Percentiles rank a stretch among this genome's conserved stretches.
Evolutionary conservation across 495 filamentous ascomycete species (phyloP).

Genomic region (Penicillium silybi): DNA sequence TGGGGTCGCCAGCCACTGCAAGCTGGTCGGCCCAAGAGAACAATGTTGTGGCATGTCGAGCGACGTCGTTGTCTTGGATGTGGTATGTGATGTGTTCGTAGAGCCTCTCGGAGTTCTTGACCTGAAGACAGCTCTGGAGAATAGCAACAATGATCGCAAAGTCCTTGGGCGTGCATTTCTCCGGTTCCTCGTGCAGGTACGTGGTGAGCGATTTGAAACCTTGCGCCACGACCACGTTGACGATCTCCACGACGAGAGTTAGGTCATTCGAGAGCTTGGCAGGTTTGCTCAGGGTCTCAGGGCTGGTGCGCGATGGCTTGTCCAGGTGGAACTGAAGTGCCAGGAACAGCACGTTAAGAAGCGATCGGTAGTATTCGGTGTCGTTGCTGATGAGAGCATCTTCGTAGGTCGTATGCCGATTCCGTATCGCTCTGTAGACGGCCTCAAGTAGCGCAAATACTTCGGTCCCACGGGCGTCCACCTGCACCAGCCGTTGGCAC

Average conservation of each 20-base stretch:
- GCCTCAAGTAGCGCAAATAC: constrained; percentile 58
- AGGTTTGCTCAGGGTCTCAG: constrained; percentile 36
- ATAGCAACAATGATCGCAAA: constrained; percentile 87
- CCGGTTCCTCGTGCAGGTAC: constrained; percentile 62
- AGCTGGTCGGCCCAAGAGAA: constrained; percentile 91
- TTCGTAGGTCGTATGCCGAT: constrained; percentile 61
- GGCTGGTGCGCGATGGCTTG: constrained; percentile 17
- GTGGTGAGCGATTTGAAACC: constrained; percentile 75
- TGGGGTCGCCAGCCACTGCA: constrained; percentile 70
- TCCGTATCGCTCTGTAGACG: constrained; percentile 64
- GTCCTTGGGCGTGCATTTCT: constrained; percentile 58
- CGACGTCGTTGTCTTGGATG: constrained; percentile 58
- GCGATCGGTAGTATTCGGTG: constrained; percentile 71
- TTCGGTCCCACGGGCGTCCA: constrained; percentile 54
- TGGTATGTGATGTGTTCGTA: constrained; percentile 62
- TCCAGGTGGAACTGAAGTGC: constrained; percentile 61
- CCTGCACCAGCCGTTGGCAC: constrained; percentile 68
- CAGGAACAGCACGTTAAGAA: constrained; percentile 83
- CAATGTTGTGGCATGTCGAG: constrained; percentile 78
- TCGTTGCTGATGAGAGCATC: constrained; percentile 55
- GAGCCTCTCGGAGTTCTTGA: constrained; percentile 47
- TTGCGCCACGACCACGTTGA: constrained; percentile 71
- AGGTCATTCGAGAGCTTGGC: constrained; percentile 39
- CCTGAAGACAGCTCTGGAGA: constrained; percentile 71
- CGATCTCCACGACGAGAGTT: constrained; percentile 63